Conservation (phyloP, 495 filamentous ascomycete species). For the Mytilinidion resinicola region DNA sequence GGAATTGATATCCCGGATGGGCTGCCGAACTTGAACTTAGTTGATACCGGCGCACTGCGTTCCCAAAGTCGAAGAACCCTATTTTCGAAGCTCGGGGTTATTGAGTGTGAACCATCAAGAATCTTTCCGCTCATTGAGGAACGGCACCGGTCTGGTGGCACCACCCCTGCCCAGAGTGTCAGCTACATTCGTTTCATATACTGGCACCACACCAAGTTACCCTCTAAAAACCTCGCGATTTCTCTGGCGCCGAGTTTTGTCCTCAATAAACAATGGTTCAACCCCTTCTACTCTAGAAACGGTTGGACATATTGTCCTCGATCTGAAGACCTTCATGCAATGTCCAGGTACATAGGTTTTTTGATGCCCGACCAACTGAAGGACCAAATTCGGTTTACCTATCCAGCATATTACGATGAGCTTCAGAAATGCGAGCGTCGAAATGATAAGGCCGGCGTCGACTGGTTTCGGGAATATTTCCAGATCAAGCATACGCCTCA, state of each 20-base stretch:
- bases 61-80: neutral
- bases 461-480: slow-evolving; percentile 1
- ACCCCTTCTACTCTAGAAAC: neutral
- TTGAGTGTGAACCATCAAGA: neutral
- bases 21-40: slow-evolving; percentile 1
- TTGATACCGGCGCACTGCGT: neutral
- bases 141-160: neutral
- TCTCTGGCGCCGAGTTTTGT: neutral
- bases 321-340: neutral
- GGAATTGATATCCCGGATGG: slow-evolving; percentile 1
- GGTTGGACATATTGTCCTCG: slow-evolving; percentile 7
- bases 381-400: neutral
- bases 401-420: neutral
- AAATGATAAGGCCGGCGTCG: neutral
- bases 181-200: neutral
- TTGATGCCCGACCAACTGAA: neutral
- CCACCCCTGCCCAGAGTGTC: neutral
- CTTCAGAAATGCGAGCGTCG: neutral
- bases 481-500: neutral
- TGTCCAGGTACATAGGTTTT: neutral
- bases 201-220: neutral
- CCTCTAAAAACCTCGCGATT: neutral
- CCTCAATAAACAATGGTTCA: neutral
- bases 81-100: slow-evolving; percentile 4
- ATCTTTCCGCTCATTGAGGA: slow-evolving; percentile 6